These are phyloP conservation scores for Melaleuca quinquenervia DNA, from an alignment of 345 rosid species.

Conservation along the genomic window DNA sequence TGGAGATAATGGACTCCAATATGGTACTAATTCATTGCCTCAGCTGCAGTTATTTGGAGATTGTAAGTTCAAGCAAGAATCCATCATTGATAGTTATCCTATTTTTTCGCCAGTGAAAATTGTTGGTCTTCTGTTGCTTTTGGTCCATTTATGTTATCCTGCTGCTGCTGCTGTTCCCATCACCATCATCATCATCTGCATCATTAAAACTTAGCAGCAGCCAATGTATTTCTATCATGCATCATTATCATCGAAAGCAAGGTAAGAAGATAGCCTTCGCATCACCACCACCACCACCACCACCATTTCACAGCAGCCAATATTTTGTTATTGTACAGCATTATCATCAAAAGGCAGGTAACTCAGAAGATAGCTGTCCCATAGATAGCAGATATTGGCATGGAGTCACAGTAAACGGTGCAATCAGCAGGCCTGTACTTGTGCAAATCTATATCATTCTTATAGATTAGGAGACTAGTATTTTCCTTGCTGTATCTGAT, in stretches of 20 bases:
- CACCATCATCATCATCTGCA: neutral
- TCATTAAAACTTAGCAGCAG: neutral
- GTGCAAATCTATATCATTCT: neutral
- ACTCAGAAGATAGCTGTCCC: neutral
- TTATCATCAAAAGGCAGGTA: neutral
- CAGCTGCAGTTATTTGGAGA: constrained; percentile 50
- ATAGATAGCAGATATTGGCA: neutral
- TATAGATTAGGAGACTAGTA: neutral
- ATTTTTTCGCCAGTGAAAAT: neutral
- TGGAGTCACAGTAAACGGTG: neutral
- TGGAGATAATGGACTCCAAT: constrained; percentile 38
- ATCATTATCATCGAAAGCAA: neutral
- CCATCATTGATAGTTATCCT: neutral
- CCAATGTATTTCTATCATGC: neutral
- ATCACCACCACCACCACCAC: neutral
- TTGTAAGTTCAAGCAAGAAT: constrained; percentile 24
- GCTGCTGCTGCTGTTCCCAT: neutral
- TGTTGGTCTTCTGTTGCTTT: neutral
- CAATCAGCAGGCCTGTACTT: neutral
- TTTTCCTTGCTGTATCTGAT: neutral
- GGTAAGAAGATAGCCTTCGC: neutral
- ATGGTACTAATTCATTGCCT: constrained; percentile 33
- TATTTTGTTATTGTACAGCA: neutral
- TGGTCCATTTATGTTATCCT: neutral
- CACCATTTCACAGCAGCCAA: neutral